Evolutionary conservation across 306 rosid species (phyloP), one percentile per base, ranked within the genome.

Genomic region (Rosa rugosa): DNA sequence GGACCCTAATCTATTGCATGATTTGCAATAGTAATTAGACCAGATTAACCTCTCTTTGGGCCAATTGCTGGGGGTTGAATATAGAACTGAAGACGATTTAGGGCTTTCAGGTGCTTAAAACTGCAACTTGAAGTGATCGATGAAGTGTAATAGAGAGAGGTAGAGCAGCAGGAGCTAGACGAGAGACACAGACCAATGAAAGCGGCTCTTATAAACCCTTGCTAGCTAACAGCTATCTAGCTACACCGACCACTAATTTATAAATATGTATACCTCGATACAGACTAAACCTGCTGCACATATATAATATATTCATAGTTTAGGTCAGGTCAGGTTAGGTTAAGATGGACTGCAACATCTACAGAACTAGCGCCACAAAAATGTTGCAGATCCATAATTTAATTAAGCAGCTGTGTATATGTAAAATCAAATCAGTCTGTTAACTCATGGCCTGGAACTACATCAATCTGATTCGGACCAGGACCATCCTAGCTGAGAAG

Each of bases 91-190:
- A 72, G 53, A 72, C 77, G 80, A 51, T 75, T 85, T 76, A 79
- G 54, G 27, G 84, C 59, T 67, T 80, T 77, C 91, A 87, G 91
- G 80, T 84, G 80, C 86, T 84, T 80, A 79, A 84, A 85, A 82
- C 82, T 78, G 83, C 70, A 82, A 79, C 63, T 46, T 80, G 82
- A 84, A 74, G 76, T 67, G 84, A 78, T 64, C 53, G 78, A 56
- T 72, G 77, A 79, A 66, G 65, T 56, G 56, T 1, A 22, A 22
- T 31, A 51, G 65, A 17, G 27, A 8, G 34, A 45, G 77, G 75
- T 75, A 49, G 53, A 31, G 68, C 38, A 84, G 78, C 79, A 80
- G 76, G 74, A 80, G 83, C 82, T 80, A 82, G 42, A 81, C 38
- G 84, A 90, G 80, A 81, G 83, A 75, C 78, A 80, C 76, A 83